Base-by-base conservation (phyloP, 2,329 filamentous ascomycete genomes). In the Calonectria honghensis region DNA sequence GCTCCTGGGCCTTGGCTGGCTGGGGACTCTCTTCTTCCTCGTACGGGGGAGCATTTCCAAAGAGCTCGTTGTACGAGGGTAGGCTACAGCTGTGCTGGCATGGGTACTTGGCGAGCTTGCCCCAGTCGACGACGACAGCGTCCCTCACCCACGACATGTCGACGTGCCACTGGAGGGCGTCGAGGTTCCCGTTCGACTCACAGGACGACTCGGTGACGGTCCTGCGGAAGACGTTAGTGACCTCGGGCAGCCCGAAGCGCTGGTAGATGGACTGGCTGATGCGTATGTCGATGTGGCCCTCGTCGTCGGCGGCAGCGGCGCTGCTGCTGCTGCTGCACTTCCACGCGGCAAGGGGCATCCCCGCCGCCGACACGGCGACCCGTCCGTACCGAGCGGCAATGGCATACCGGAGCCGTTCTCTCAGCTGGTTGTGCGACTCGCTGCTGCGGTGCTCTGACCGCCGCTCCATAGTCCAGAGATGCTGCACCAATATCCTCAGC, bases 391-490 rank as follows among this genome's bases (percentile, higher is more conserved):
- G 57, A 27, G 24, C 6, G 10, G 57, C 57, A 14, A 63, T 14
- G 35, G 24, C 9, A 24, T 2, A 3, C 39, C 37, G 57, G 14
- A 63, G 6, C n/a, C 9, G 24, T 24, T 18, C 2, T 16, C 11
- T 5, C 13, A 41, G 3, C 6, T 5, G 1, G 10, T 6, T 18
- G 24, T 41, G 35, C 7, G 7, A 6, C 6, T 20, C 6, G 13
- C 4, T 2, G 20, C 1, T 3, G 37, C 3, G 9, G n/a, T 57
- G 9, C 29, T n/a, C 18, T 37, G 20, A 65, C 32, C 35, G 35
- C 35, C 11, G 3, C 64, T 52, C 52, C 35, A 69, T 2, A 20
- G 54, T 16, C 71, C 71, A 73, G 9, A 68, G 18, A 16, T 73
- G 65, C 10, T 65, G 54, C n/a, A 32, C 27, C 35, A 73, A 29